Percentiles rank a stretch among this genome's conserved stretches.
Conservation (phyloP, 495 filamentous ascomycete species). For the Aspergillus asperescens region DNA sequence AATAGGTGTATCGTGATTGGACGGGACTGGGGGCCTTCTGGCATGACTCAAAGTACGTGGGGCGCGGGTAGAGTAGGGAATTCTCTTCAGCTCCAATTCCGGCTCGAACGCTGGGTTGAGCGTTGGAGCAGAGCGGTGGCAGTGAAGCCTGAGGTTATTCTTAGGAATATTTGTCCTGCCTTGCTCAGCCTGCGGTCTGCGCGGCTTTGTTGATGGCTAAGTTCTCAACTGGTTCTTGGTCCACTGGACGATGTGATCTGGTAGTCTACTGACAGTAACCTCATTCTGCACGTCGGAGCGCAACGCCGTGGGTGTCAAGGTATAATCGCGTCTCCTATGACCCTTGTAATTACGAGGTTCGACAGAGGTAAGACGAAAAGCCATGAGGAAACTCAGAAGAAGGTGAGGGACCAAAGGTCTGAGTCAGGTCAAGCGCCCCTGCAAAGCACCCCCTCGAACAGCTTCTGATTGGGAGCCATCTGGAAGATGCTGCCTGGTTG, state of each 20-base stretch:
- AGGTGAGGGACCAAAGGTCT: background rate
- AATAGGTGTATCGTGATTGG: slow-evolving; percentile 2
- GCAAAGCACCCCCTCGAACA: slow-evolving; percentile 10
- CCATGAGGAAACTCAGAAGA: background rate
- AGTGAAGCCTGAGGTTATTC: slow-evolving; percentile 2
- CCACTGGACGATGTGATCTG: background rate
- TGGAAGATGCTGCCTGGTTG: slow-evolving; percentile 11
- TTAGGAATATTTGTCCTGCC: background rate
- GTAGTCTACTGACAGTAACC: background rate
- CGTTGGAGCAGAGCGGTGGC: background rate
- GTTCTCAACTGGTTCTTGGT: no score
- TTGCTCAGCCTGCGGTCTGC: background rate
- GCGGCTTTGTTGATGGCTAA: background rate
- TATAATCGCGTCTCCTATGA: background rate
- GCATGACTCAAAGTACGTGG: slow-evolving; percentile 18
- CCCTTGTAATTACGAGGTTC: background rate
- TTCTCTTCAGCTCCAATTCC: background rate
- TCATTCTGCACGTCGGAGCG: background rate
- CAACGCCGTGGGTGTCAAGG: background rate
- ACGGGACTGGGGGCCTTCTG: background rate
- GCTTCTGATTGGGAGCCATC: slow-evolving; percentile 12
- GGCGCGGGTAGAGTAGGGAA: slow-evolving; percentile 13
- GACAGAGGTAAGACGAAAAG: background rate
- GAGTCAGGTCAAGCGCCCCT: slow-evolving; percentile 3
- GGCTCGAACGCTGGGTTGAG: background rate